These are phyloP conservation scores for Fusarium coicis DNA, from an alignment of 2,329 filamentous ascomycete genomes.

Conservation along the genomic window DNA sequence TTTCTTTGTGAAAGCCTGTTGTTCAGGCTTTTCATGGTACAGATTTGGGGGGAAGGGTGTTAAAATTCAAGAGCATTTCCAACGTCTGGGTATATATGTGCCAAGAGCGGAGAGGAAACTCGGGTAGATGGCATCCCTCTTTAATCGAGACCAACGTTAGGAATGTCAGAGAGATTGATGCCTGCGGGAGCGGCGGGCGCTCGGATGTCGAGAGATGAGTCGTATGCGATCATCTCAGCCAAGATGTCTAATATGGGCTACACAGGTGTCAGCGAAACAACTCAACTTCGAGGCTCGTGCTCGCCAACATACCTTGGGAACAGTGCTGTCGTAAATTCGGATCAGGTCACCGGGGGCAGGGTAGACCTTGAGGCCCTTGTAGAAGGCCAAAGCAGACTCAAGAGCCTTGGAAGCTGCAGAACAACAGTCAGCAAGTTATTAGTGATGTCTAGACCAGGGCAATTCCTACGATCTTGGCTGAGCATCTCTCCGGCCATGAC, in stretches of 20 bases:
- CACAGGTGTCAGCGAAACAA: conserved; percentile 30
- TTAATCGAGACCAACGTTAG: conserved; percentile 66
- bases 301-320: conserved; percentile 77
- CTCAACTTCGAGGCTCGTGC: background rate
- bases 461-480: conserved; percentile 78
- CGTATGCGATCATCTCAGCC: conserved; percentile 97
- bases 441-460: background rate
- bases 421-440: conserved; percentile 23
- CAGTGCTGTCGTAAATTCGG: conserved; percentile 97
- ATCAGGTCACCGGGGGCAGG: conserved; percentile 93
- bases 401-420: conserved; percentile 71
- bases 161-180: conserved; percentile 60
- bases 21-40: conserved; percentile 23
- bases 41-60: conserved; percentile 17
- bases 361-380: conserved; percentile 98
- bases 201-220: conserved; percentile 75
- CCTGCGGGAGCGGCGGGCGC: conserved; percentile 49
- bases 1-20: conserved; percentile 30
- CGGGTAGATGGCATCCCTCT: conserved; percentile 23
- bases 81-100: conserved; percentile 33
- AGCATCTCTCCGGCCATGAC: conserved; percentile 89
- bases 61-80: conserved; percentile 33
- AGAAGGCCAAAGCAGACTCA: conserved; percentile 94
- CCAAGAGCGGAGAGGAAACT: conserved; percentile 35
- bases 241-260: conserved; percentile 94